Base-by-base conservation (phyloP, 805 yeast genomes). In the Monosporozyma siamensis region DNA sequence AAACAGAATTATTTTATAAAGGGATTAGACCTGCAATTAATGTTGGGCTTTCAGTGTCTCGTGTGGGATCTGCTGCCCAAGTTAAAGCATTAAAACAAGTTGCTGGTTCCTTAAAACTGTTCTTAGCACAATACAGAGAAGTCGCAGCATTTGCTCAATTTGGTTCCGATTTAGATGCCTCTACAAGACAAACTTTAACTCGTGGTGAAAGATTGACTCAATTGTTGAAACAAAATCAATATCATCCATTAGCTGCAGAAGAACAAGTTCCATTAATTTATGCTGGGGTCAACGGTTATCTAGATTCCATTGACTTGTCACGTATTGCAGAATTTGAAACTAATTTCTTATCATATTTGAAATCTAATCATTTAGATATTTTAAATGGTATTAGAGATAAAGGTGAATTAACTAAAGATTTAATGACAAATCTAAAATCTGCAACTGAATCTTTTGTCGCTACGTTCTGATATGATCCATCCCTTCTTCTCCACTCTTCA, bases 131-230 rank as follows among this genome's bases (percentile, higher is more conserved):
- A 80, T 92, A 92, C 85, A 89, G 99, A 87, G 99, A 92, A 82
- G 98, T 92, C 64, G 98, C 98, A 69, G 98, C 99, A 65, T 92
- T 92, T 73, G 98, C 99, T 64, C 99, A 92, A 80, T 92, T 92
- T 80, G 99, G 99, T 82, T 92, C 99, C 60, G 99, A 92, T 75
- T 81, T 92, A 71, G 99, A 92, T 74, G 97, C 99, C 61, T 88
- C 97, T 49, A 92, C 99, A 73, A 92, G 90, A 79, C 97, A 88
- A 78, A 92, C 98, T 66, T 82, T 92, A 71, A 75, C 77, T 64
- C 89, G 99, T 84, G 99, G 99, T 88, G 98, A 92, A 83, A 90
- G 99, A 80, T 84, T 92, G 68, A 92, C 98, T 63, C 97, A 89
- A 78, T 77, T 92, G 71, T 82, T 92, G 72, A 89, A 90, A 77